These are phyloP conservation scores for Fusarium fracticaudum DNA, from an alignment of 2,329 filamentous ascomycete species.

Conservation along the genomic window DNA sequence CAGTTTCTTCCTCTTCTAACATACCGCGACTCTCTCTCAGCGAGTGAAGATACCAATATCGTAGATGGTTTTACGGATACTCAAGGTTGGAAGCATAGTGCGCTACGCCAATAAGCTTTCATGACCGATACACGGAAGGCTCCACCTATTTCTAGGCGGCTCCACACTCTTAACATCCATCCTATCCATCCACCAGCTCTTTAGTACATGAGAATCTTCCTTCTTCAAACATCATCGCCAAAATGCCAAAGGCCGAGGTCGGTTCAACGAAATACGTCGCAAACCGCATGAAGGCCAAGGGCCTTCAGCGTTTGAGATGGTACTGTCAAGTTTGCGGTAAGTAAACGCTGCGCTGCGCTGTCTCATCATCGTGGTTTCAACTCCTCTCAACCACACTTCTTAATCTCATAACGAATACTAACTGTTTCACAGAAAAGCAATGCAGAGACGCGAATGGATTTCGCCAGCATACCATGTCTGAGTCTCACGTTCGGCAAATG, in stretches of 20 bases:
- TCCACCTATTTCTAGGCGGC: neutral
- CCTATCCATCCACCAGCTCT: neutral
- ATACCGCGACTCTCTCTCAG: neutral
- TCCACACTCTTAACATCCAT: neutral
- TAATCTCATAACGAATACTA: neutral
- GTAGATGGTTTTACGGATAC: neutral
- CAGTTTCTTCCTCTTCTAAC: neutral
- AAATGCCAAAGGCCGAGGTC: constrained; percentile 91
- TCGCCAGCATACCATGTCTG: constrained; percentile 84
- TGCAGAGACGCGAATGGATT: constrained; percentile 87
- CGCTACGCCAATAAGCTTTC: neutral
- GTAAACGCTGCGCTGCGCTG: neutral
- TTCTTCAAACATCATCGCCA: constrained; percentile 46
- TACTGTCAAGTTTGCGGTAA: constrained; percentile 82
- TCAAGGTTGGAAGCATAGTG: neutral
- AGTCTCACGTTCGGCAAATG: constrained; percentile 90
- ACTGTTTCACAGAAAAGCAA: constrained; percentile 51
- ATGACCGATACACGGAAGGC: neutral
- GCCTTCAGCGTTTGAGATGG: constrained; percentile 84
- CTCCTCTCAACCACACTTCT: neutral
- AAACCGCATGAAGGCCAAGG: constrained; percentile 90
- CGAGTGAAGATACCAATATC: neutral
- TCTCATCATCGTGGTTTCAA: neutral
- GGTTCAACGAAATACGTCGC: constrained; percentile 89
- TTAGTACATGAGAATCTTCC: neutral